Evolutionary conservation across 2,329 filamentous ascomycete species (phyloP).

Genomic region (Colletotrichum godetiae): DNA sequence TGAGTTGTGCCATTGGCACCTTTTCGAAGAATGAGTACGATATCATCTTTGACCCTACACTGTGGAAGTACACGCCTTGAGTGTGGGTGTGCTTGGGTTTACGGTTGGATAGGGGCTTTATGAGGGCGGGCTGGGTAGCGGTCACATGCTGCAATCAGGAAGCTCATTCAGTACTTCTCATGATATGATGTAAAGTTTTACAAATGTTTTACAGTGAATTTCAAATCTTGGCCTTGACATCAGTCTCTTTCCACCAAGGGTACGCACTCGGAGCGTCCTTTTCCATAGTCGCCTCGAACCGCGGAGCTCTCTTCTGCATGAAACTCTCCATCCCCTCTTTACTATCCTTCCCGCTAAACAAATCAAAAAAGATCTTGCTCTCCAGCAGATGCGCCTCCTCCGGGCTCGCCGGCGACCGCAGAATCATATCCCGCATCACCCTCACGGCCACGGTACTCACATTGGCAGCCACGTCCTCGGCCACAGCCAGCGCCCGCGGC

Average conservation of each 20-base stretch:
- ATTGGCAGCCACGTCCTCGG: slow-evolving; percentile 74
- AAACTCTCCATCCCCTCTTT: slow-evolving; percentile 77
- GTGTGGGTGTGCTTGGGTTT: neutral
- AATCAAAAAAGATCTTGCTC: slow-evolving; percentile 69
- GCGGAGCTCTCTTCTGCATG: slow-evolving; percentile 73
- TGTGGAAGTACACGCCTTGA: slow-evolving; percentile 64
- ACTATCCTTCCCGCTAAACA: slow-evolving; percentile 69
- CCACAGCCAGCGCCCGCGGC: slow-evolving; percentile 72
- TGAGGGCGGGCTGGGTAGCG: neutral
- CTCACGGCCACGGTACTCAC: slow-evolving; percentile 72
- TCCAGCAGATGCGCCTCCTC: slow-evolving; percentile 80
- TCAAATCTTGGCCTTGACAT: slow-evolving; percentile 43
- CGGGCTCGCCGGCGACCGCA: slow-evolving; percentile 61
- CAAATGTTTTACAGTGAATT: neutral
- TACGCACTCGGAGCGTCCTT: slow-evolving; percentile 68
- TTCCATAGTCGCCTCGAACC: slow-evolving; percentile 71
- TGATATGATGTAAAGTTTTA: neutral
- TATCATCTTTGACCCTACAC: slow-evolving; percentile 68
- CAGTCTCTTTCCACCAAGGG: slow-evolving; percentile 74
- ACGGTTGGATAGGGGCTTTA: neutral
- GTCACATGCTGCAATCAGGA: neutral
- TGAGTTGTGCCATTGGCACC: slow-evolving; percentile 77
- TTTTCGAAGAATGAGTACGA: slow-evolving; percentile 78
- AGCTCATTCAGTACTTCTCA: neutral
- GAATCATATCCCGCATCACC: slow-evolving; percentile 80